Evolutionary conservation across 495 filamentous ascomycete genomes (phyloP), one percentile per base, ranked within the genome.

Genomic region (Penicillium goetzii): DNA sequence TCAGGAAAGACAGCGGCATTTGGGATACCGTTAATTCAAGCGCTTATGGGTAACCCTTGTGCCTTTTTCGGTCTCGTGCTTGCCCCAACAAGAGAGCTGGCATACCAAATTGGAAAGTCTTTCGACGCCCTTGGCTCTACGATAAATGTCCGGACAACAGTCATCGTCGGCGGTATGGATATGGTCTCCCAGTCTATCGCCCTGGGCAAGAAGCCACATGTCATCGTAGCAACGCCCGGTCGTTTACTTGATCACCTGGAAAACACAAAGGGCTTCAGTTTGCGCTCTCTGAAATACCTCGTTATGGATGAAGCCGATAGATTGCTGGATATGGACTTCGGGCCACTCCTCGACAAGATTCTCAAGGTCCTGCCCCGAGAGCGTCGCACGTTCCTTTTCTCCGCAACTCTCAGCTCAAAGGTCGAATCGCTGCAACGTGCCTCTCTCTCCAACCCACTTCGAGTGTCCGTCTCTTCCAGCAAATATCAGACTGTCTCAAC

Each of bases 271-370:
- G 94, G 95, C 10, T 99, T 99, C 75, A 91, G 88, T 9, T 77
- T 97, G 40, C 85, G 87, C 7, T 79, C 78, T 17, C 78, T 97
- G 4, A 92, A 92, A 68, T 96, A 93, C 68, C 84, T 97, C 1
- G 92, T 96, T 38, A 92, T 97, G 85, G 95, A 97, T 67, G 95
- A 99, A 76, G 95, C 94, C 30, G 94, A 99, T 72, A 83, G 92
- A 38, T 82, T 99, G 0, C 84, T 99, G 0, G 95, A 98, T 71
- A 87, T 97, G 75, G 94, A 97, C 76, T 98, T 97, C 71, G 95
- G 92, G 0, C 91, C 92, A 4, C 87, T 95, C 25, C 82, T 97
- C 12, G 92, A 97, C 71, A 97, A 97, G 73, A 90, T 98, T 57
- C 84, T 98, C 34, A 93, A 93, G 74, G 89, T 96, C 32, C 82